Evolutionary conservation across 768 basidiomycete species (phyloP), one percentile per base, ranked within the genome.

Genomic region (Psilocybe cubensis): DNA sequence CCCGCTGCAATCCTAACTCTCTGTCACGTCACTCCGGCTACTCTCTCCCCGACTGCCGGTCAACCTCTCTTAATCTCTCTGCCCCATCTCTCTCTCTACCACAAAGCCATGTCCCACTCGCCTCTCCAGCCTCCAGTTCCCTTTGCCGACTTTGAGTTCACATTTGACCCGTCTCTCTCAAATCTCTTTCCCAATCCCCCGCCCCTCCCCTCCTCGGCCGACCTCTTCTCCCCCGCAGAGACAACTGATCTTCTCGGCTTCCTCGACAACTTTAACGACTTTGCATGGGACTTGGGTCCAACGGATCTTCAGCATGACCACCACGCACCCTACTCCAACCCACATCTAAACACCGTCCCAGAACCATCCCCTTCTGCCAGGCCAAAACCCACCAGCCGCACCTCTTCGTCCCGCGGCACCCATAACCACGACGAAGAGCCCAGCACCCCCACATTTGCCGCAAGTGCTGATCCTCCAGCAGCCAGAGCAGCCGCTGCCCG

Each of bases 201-300:
- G 0, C 83, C 88, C 0, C 69, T 90, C 0, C 88, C 89, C 0
- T 75, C 89, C 0, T 89, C 90, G 6, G 85, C 88, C 23, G 89
- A 89, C 68, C 85, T 94, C 62, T 90, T 94, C 71, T 89, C 91
- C 8, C 78, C 84, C 0, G 81, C 86, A 59, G 92, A 94, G 72
- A 89, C 89, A 4, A 88, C 86, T 0, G 86, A 91, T 71, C 77
- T 94, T 52, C 80, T 92, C 58, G 87, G 88, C 54, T 94, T 94
- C 69, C 83, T 94, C 69, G 91, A 93, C 72, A 87, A 86, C 71
- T 91, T 92, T 66, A 81, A 78, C 65, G 87, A 76, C 48, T 70
- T 79, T 64, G 73, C 70, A 55, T 80, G 85, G 85, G 87, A 89
- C 53, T 76, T 84, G 57, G 33, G 50, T 42, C 59, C 18, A 58